These are phyloP conservation scores for Phytopythium vexans DNA, from an alignment of 352 stramenopile genomes.

Conservation along the genomic window DNA sequence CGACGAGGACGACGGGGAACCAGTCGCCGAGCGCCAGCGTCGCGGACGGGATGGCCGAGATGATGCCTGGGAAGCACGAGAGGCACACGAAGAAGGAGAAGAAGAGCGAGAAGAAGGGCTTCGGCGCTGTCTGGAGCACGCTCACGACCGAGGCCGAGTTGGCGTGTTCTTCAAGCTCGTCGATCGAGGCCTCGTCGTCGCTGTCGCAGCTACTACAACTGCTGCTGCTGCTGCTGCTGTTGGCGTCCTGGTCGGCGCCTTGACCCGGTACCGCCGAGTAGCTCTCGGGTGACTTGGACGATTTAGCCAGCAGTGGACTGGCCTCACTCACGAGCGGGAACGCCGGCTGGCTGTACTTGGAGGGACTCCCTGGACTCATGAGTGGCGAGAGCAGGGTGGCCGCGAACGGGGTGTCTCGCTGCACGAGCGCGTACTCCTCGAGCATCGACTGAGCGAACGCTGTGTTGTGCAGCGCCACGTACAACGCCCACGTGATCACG, in stretches of 20 bases:
- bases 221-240: conserved; percentile 3
- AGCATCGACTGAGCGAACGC: conserved; percentile 62
- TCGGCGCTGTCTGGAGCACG: conserved; percentile 58
- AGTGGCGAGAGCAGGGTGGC: conserved; percentile 50
- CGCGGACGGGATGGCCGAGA: conserved; percentile 61
- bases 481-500: conserved; percentile 49
- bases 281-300: background rate
- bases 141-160: conserved; percentile 44
- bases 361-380: conserved; percentile 26
- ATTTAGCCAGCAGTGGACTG: conserved; percentile 34
- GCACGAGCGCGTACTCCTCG: conserved; percentile 63
- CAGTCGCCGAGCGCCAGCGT: conserved; percentile 55
- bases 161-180: conserved; percentile 33
- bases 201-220: conserved; percentile 5
- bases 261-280: conserved; percentile 3
- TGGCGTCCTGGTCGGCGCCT: conserved; percentile 16
- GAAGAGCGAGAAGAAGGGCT: conserved; percentile 78
- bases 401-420: conserved; percentile 55
- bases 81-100: conserved; percentile 76
- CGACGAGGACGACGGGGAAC: conserved; percentile 76
- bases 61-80: conserved; percentile 78
- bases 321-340: conserved; percentile 27
- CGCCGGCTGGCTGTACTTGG: conserved; percentile 8
- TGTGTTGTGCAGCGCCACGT: conserved; percentile 44
- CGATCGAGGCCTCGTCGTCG: conserved; percentile 32